Evolutionary conservation across 768 basidiomycete genomes (phyloP).

Genomic region (Tephrocybe sp.): DNA sequence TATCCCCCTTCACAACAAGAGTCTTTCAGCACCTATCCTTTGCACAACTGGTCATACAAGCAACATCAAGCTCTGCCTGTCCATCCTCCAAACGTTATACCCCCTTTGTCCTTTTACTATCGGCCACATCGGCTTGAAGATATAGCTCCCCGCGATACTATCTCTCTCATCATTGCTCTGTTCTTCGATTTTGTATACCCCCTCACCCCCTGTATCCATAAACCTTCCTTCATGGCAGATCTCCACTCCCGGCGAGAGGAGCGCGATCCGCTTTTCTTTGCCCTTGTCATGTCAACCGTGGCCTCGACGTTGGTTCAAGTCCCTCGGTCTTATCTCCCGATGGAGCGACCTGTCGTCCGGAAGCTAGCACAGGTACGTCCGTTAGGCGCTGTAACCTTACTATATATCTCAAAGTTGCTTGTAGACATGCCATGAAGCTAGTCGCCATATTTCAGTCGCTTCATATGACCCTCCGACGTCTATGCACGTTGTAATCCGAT

Average conservation of each 20-base stretch:
- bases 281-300: constrained; percentile 86
- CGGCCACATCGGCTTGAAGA: constrained; percentile 79
- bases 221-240: constrained; percentile 91
- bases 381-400: constrained; percentile 2
- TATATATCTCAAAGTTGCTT: not conserved
- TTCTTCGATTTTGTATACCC: constrained; percentile 96
- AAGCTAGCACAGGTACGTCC: constrained; percentile 62
- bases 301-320: constrained; percentile 88
- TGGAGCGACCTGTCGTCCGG: constrained; percentile 82
- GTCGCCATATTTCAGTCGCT: constrained; percentile 75
- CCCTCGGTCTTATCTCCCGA: constrained; percentile 84
- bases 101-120: constrained; percentile 72
- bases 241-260: constrained; percentile 79
- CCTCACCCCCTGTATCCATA: constrained; percentile 88
- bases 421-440: constrained; percentile 78
- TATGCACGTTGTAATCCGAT: constrained; percentile 84
- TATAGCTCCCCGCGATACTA: constrained; percentile 78
- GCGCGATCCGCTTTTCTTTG: constrained; percentile 86
- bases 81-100: constrained; percentile 48
- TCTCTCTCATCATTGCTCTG: constrained; percentile 79
- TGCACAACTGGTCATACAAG: constrained; percentile 73
- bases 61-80: constrained; percentile 49
- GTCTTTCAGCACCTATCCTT: constrained; percentile 60
- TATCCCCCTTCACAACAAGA: constrained; percentile 48
- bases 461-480: constrained; percentile 84